These are phyloP conservation scores for Nemania bipapillata DNA, from an alignment of 2,329 filamentous ascomycete genomes.

Conservation along the genomic window DNA sequence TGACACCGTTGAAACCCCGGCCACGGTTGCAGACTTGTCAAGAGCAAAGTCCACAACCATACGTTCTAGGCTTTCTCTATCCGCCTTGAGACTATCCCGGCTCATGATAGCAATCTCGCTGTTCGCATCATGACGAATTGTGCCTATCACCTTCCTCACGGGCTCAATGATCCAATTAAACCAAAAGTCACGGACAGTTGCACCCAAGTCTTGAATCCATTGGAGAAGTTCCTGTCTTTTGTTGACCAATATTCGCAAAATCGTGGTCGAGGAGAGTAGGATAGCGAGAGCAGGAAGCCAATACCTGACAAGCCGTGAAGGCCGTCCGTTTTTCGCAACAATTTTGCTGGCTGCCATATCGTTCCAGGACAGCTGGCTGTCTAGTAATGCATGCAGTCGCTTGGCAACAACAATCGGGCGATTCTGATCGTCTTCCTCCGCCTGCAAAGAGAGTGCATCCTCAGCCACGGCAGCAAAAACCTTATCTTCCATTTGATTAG, in stretches of 20 bases:
- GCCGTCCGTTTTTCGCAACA: slow-evolving; percentile 75
- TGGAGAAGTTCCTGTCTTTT: slow-evolving; percentile 78
- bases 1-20: slow-evolving; percentile 63
- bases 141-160: slow-evolving; percentile 81
- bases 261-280: slow-evolving; percentile 83
- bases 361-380: slow-evolving; percentile 75
- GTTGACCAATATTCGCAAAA: slow-evolving; percentile 81
- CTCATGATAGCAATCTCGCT: slow-evolving; percentile 98
- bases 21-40: slow-evolving; percentile 75
- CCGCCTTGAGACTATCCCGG: slow-evolving; percentile 87
- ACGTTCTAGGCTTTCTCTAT: slow-evolving; percentile 89
- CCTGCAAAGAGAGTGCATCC: slow-evolving; percentile 66
- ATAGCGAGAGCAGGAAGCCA: slow-evolving; percentile 82
- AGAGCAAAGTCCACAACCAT: slow-evolving; percentile 98
- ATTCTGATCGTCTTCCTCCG: slow-evolving; percentile 59
- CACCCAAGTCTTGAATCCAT: slow-evolving; percentile 83
- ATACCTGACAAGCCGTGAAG: slow-evolving; percentile 80
- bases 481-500: slow-evolving; percentile 72
- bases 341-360: slow-evolving; percentile 64
- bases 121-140: slow-evolving; percentile 89
- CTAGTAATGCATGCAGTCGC: slow-evolving; percentile 75
- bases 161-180: slow-evolving; percentile 95
- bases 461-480: slow-evolving; percentile 72
- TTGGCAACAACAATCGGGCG: slow-evolving; percentile 71
- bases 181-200: slow-evolving; percentile 89